Evolutionary conservation across 2,329 filamentous ascomycete genomes (phyloP), one percentile per base, ranked within the genome.

Genomic region (Fusarium sp.): DNA sequence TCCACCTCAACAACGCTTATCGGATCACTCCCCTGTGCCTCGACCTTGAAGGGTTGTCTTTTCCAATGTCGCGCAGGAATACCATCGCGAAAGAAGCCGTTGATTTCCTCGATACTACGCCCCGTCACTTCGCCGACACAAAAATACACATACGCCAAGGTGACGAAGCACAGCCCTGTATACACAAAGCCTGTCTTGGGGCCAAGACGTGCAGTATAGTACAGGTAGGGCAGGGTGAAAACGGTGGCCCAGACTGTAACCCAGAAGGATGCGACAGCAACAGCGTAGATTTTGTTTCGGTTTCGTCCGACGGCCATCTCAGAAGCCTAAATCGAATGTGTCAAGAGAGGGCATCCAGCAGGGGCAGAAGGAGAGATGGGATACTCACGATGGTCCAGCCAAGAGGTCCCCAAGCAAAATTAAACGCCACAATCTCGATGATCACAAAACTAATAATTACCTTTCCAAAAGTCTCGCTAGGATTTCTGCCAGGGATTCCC

Each of bases 251-350:
- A 83, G 38, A 81, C 77, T 0, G 79, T 81, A 56, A 82, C 72
- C 76, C 76, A 85, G 75, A 84, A 84, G 7, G 74, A 78, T 5
- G 76, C 81, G 1, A 85, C 80, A 1, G 82, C 77, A 6, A 79
- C 60, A 2, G 72, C 70, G 24, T 75, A 75, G 31, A 75, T 75
- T 7, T 74, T 74, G 64, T 74, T 76, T 49, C 81, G 76, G 72
- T 85, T 85, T 15, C 78, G 79, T 6, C 83, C 83, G 24, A 84
- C 82, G 0, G 83, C 80, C 79, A 84, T 82, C 64, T 85, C 83
- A 5, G 78, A 80, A 28, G 80, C 81, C 73, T 76, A 6, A 22
- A 6, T 13, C 4, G 3, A 11, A 10, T 7, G n/a, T 24, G 26
- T 55, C 36, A 67, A 56, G 47, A 22, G 8, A 6, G 1, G 4